Evolutionary conservation across 352 stramenopile genomes (phyloP), one percentile per base, ranked within the genome.

Genomic region (Phytopythium vexans): DNA sequence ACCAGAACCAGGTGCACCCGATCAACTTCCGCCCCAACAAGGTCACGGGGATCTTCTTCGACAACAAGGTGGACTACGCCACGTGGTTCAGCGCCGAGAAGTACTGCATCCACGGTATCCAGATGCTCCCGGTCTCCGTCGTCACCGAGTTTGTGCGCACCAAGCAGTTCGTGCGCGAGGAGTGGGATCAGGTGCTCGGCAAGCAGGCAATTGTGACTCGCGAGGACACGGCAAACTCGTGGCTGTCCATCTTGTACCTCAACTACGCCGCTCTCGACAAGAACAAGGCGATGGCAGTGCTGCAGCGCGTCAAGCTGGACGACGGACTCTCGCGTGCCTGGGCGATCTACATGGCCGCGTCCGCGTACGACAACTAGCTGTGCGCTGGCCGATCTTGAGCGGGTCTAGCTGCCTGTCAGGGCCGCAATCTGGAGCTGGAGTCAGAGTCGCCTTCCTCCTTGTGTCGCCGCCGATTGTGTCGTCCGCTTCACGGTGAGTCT

Each of bases 301-400:
- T 92, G 16, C 55, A 80, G 41, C 77, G 62, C 39, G 57, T 62
- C 49, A 78, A 70, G 32, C 77, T 92, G 74, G 82, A 92, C 52
- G 78, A 89, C 52, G 81, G 81, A 1, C 65, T 92, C 15, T 74
- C 76, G 32, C 81, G 81, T 21, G 61, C 81, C 2, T 92, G 81
- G 81, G 81, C 81, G 14, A 56, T 92, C 3, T 92, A 88, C 67
- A 86, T 88, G 74, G 74, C 77, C n/a, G 68, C 68, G 11, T 76
- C 66, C 34, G 69, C 74, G 36, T 56, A 60, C 38, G 41, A 32
- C 8, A 32, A 10, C 41, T 32, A 31, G 3, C 16, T 45, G 41
- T 15, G 7, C 16, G 11, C 38, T n/a, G 38, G n/a, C 38, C 1
- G n/a, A n/a, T 42, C n/a, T 42, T 12, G 11, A n/a, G 1, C 11